Evolutionary conservation across 306 rosid species (phyloP).

Genomic region (Heteromeles arbutifolia): DNA sequence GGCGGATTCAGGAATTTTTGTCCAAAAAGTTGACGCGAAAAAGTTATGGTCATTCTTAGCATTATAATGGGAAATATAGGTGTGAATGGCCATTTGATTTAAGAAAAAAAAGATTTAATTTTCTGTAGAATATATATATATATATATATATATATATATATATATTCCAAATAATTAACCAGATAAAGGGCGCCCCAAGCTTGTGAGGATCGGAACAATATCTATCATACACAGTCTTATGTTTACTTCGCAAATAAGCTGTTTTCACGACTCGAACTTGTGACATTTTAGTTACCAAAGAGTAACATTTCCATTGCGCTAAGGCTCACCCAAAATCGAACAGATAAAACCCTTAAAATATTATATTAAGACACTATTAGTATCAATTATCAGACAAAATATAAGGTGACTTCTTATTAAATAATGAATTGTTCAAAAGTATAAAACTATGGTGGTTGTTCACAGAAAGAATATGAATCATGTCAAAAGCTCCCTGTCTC

Average conservation of each 20-base stretch:
- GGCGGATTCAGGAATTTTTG: no score
- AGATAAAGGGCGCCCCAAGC: background rate
- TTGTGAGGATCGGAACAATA: no score
- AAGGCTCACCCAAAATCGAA: background rate
- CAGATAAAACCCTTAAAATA: background rate
- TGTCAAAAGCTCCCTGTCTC: background rate
- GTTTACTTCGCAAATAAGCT: fast-evolving
- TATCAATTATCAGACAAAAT: background rate
- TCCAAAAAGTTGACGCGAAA: no score
- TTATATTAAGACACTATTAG: background rate
- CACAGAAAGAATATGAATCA: background rate
- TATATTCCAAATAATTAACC: background rate
- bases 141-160: no score
- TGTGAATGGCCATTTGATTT: background rate
- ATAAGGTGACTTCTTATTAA: background rate
- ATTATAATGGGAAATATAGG: no score
- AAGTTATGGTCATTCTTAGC: no score
- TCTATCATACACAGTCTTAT: no score
- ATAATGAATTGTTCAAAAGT: background rate
- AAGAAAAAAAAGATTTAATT: background rate
- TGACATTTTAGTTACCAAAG: no score
- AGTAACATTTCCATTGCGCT: no score
- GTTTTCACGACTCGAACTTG: no score
- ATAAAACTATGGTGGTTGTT: background rate
- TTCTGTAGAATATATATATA: background rate